Percentiles rank a stretch among this genome's conserved stretches.
These are phyloP conservation scores for Fusarium stilboides DNA, from an alignment of 2,329 filamentous ascomycete species.

Conservation along the genomic window DNA sequence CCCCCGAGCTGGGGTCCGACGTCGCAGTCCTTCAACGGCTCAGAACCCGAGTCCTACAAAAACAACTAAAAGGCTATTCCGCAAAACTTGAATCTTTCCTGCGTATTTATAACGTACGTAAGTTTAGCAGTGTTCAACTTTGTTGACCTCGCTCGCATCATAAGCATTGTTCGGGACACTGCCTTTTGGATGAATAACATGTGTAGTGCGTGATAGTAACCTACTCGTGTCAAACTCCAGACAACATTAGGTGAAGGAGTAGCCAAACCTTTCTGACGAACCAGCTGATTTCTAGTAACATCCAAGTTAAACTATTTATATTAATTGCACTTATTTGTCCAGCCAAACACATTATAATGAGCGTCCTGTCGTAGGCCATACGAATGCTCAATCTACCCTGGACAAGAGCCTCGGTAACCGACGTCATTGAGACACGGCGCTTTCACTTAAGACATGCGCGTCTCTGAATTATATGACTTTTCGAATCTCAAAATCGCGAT, in stretches of 20 bases:
- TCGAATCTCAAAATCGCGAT: not conserved
- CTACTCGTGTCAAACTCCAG: too few species aligned
- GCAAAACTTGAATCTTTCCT: too few species aligned
- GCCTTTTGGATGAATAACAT: too few species aligned
- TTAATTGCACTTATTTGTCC: not conserved
- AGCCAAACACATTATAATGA: not conserved
- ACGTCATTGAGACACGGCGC: conserved; percentile 32
- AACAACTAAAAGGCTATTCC: too few species aligned
- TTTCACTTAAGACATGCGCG: conserved; percentile 18
- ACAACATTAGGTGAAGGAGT: too few species aligned
- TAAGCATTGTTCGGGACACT: too few species aligned
- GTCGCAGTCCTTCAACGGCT: not conserved
- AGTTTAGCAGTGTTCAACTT: too few species aligned
- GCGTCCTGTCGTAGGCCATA: too few species aligned
- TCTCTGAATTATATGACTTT: not conserved
- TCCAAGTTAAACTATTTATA: not conserved
- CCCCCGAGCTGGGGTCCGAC: not conserved
- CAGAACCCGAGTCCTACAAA: too few species aligned
- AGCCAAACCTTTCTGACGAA: not conserved
- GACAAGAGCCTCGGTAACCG: conserved; percentile 8
- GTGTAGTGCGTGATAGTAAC: too few species aligned
- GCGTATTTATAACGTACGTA: too few species aligned
- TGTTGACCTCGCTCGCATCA: too few species aligned
- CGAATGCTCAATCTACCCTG: conserved; percentile 23
- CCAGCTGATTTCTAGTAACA: not conserved